phyloP scores from a whole-genome alignment of 1,139 yeast species.

The Kodamaea ohmeri region DNA sequence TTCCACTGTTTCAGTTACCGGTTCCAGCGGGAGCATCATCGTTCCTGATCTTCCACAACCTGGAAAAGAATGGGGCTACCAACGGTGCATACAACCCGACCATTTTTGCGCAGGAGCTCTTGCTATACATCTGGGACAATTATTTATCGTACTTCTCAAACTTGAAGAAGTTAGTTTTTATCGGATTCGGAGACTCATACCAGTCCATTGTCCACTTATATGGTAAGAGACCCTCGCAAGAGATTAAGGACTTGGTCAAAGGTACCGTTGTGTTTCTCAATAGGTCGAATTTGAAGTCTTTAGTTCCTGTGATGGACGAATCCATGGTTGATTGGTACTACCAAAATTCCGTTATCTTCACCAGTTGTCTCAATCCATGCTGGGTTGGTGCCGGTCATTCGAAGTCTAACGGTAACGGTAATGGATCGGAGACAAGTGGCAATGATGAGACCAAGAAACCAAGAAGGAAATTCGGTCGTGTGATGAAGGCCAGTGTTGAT shows the following conservation, averaged over 20 bases:
- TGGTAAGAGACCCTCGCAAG: constrained; percentile 68
- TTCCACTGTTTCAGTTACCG: constrained; percentile 53
- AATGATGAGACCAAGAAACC: constrained; percentile 56
- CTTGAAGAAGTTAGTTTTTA: constrained; percentile 67
- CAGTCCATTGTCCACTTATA: constrained; percentile 82
- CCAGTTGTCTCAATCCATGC: constrained; percentile 70
- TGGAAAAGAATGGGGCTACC: constrained; percentile 14
- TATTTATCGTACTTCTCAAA: constrained; percentile 71
- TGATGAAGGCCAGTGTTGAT: constrained; percentile 66
- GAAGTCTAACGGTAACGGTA: constrained; percentile 24
- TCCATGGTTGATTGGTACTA: constrained; percentile 89
- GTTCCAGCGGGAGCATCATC: constrained; percentile 21
- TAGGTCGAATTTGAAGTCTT: constrained; percentile 63
- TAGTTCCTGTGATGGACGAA: constrained; percentile 86
- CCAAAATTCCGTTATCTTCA: constrained; percentile 78
- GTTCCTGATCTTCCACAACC: constrained; percentile 10
- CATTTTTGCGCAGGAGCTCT: constrained; percentile 70
- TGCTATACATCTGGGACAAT: constrained; percentile 87
- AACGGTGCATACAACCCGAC: constrained; percentile 51
- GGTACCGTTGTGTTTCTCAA: constrained; percentile 75
- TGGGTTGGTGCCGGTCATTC: constrained; percentile 54
- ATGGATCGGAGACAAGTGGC: constrained; percentile 23
- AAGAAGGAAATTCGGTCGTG: constrained; percentile 87
- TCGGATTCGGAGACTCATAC: constrained; percentile 90
- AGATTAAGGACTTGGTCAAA: constrained; percentile 59